These are phyloP conservation scores for Tetrapyrgos nigripes DNA, from an alignment of 1,284 basidiomycete genomes.

Conservation along the genomic window DNA sequence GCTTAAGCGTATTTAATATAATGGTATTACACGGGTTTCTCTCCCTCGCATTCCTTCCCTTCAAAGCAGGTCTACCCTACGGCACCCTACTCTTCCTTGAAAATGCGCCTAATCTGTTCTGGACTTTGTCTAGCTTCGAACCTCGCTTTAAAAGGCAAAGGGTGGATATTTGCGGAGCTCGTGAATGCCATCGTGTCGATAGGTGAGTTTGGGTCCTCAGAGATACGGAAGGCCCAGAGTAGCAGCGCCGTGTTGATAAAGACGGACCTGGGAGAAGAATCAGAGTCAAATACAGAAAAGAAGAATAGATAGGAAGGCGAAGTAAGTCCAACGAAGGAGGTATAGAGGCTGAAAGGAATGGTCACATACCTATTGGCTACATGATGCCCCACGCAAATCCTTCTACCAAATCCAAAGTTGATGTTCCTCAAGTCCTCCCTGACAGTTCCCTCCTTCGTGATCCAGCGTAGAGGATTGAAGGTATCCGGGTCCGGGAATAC, in stretches of 20 bases:
- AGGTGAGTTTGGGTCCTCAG: conserved; percentile 49
- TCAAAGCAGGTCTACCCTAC: too few species aligned
- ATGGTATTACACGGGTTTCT: too few species aligned
- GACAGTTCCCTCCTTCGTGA: conserved; percentile 52
- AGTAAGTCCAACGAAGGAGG: not conserved
- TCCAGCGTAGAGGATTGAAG: conserved; percentile 65
- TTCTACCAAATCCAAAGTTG: conserved; percentile 66
- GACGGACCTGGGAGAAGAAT: conserved; percentile 48
- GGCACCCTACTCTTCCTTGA: not conserved
- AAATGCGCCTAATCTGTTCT: not conserved
- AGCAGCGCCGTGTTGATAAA: conserved; percentile 63
- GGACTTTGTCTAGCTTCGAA: conserved; percentile 48
- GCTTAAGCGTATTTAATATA: too few species aligned
- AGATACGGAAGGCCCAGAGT: conserved; percentile 63
- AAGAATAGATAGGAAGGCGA: not conserved
- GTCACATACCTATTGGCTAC: conserved; percentile 59
- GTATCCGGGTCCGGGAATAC: conserved; percentile 62
- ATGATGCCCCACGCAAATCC: conserved; percentile 65
- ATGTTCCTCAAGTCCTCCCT: conserved; percentile 54
- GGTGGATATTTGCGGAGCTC: conserved; percentile 61
- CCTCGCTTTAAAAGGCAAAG: conserved; percentile 56
- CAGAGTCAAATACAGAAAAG: too few species aligned
- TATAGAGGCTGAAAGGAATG: conserved; percentile 2
- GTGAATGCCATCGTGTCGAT: conserved; percentile 64
- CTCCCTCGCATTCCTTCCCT: too few species aligned